A percentile compares a stretch with the other conserved stretches of the same genome.
Conservation (phyloP, 2,329 filamentous ascomycete species). For the Colletotrichum falcatum region DNA sequence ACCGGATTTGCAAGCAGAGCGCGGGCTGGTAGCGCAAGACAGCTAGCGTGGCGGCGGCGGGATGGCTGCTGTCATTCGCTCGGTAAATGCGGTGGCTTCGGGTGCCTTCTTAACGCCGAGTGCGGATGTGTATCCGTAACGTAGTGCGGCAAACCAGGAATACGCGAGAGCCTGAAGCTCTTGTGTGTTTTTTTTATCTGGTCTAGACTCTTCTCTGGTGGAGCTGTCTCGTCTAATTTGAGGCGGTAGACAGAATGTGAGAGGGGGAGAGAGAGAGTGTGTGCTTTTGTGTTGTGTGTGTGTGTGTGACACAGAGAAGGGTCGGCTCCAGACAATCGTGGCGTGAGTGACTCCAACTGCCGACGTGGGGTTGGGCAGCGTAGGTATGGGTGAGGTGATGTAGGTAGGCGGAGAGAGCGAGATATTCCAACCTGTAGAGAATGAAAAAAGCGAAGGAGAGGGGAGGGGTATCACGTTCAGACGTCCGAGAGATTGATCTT, state of each 20-base stretch:
- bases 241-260: conserved; percentile 5
- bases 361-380: not conserved
- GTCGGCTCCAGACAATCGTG: not conserved
- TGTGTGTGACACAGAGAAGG: not conserved
- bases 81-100: conserved; percentile 36
- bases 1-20: conserved; percentile 28
- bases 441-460: not conserved
- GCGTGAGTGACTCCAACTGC: not conserved
- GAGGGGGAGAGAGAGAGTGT: too few species aligned
- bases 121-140: conserved; percentile 9
- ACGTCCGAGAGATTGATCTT: conserved; percentile 5
- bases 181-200: conserved; percentile 14
- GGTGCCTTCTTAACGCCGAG: conserved; percentile 32
- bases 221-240: conserved; percentile 18
- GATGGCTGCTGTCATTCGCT: conserved; percentile 32
- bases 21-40: conserved; percentile 16
- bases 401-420: not conserved
- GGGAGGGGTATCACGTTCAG: conserved; percentile 25
- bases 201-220: conserved; percentile 24
- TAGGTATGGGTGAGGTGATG: not conserved
- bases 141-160: conserved; percentile 9
- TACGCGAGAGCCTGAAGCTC: conserved; percentile 24
- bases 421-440: not conserved
- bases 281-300: not conserved
- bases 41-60: conserved; percentile 28